A percentile compares a stretch with the other conserved stretches of the same genome.
These are phyloP conservation scores for Picochlorum sp. DNA, from an alignment of 139 green algal genomes.

Conservation along the genomic window DNA sequence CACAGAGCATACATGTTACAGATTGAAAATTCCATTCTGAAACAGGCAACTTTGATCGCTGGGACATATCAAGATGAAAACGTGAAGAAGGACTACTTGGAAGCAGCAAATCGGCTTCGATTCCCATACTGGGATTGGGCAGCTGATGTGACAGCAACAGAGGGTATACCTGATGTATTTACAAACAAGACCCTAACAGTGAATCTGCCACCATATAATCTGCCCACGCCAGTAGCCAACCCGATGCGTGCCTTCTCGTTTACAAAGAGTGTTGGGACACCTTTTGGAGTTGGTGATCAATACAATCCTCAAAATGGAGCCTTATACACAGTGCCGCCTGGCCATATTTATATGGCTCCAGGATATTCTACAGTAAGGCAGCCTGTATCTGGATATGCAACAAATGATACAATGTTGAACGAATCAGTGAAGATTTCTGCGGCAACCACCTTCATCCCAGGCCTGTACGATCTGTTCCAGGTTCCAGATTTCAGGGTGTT, in stretches of 20 bases:
- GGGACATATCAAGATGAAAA: not conserved
- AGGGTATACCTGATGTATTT: not conserved
- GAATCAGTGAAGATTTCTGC: conserved; percentile 2
- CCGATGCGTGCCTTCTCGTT: not conserved
- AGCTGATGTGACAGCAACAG: not conserved
- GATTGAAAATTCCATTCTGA: not conserved
- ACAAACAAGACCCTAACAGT: not conserved
- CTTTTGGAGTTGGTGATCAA: not conserved
- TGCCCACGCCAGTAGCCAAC: not conserved
- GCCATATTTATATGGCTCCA: not conserved
- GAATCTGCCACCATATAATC: not conserved
- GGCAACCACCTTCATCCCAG: conserved; percentile 9
- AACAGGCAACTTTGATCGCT: conserved; percentile 4
- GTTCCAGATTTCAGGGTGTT: not conserved
- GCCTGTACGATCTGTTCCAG: not conserved
- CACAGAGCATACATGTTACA: conserved; percentile 7
- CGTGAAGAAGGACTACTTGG: not conserved
- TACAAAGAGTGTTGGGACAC: not conserved
- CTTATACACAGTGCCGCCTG: not conserved
- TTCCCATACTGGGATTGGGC: not conserved
- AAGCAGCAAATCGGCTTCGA: conserved; percentile 1
- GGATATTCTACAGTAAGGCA: conserved; percentile 1
- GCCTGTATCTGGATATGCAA: not conserved
- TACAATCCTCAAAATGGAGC: conserved; percentile 1
- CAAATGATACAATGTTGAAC: conserved; percentile 2